Base-by-base conservation (phyloP, 495 filamentous ascomycete genomes). In the Cairneyella variabilis region DNA sequence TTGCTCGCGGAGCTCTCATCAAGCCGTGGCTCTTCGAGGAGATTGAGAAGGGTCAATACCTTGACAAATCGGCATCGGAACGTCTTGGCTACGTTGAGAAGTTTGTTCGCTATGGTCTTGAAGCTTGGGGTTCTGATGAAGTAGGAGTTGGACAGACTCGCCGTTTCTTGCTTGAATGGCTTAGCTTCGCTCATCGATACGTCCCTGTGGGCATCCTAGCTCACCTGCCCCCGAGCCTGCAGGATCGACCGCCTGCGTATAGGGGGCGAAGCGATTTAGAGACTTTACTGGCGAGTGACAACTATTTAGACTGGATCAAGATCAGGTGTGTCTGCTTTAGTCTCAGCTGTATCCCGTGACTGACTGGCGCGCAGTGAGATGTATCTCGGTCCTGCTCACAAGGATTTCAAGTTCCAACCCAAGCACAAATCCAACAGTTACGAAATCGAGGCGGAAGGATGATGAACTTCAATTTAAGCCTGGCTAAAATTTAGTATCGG, bases 21-120 rank as follows among this genome's bases (percentile, higher is more conserved):
- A 98, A 97, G 71, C 91, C 95, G 1, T 98, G 93, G 93, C 69
- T 98, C 45, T 98, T 97, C 64, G 93, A 97, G 65, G 93, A 98
- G 67, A 97, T 98, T 54, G 82, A 86, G 54, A 77, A 80, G 28
- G 86, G 88, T 1, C 95, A 97, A 68, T 96, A 97, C 59, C 77
- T 98, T 16, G 93, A 98, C 73, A 98, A 97, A 64, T 86, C 87
- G 14, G 86, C 91, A 8, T 76, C 83, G 0, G 93, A 98, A 78
- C 85, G 93, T 28, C 72, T 98, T 34, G 68, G 72, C n/a, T 85
- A 91, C 58, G 71, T 98, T 16, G 87, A 92, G 68, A 89, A 90
- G 62, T 98, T 95, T 65, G 88, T 78, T 17, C 82, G 84, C 25
- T 96, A 93, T 61, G 95, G 93, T 3, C 77, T 98, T 50, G 89